phyloP scores from a whole-genome alignment of 106 monocot genomes.

The Apostasia shenzhenica region DNA sequence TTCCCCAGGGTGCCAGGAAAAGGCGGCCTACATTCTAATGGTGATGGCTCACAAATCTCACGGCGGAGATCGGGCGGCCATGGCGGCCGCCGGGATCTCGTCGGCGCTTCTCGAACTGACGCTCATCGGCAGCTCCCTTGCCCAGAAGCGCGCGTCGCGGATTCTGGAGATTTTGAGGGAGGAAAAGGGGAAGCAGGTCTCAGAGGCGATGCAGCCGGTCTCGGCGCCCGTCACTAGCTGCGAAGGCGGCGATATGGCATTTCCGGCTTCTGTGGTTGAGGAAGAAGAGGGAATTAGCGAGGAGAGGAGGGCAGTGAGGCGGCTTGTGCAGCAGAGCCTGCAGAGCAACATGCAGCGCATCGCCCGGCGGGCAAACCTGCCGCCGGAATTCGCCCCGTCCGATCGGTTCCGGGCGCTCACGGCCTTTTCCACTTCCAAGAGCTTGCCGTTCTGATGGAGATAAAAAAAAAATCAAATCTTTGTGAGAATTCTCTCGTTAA shows the following conservation, averaged over 20 bases:
- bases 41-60: constrained; percentile 51
- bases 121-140: constrained; percentile 59
- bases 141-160: constrained; percentile 77
- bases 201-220: constrained; percentile 15
- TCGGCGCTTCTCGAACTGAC: constrained; percentile 66
- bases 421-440: constrained; percentile 47
- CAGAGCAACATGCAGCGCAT: constrained; percentile 68
- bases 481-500: too few species aligned
- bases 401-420: constrained; percentile 25
- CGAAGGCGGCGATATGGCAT: background rate
- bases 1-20: constrained; percentile 70
- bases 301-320: constrained; percentile 53
- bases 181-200: constrained; percentile 55
- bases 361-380: constrained; percentile 56
- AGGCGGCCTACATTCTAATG: constrained; percentile 71
- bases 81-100: constrained; percentile 51
- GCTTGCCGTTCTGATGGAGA: constrained; percentile 44
- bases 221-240: constrained; percentile 13
- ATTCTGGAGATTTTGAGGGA: constrained; percentile 49
- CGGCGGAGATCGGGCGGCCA: constrained; percentile 26
- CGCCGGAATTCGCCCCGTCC: constrained; percentile 36
- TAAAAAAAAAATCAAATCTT: background rate
- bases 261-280: background rate
- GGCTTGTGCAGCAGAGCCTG: constrained; percentile 76
- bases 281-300: constrained; percentile 36